Evolutionary conservation across 352 stramenopile genomes (phyloP), one percentile per base, ranked within the genome.

Genomic region (Phytopythium chamaehyphon): DNA sequence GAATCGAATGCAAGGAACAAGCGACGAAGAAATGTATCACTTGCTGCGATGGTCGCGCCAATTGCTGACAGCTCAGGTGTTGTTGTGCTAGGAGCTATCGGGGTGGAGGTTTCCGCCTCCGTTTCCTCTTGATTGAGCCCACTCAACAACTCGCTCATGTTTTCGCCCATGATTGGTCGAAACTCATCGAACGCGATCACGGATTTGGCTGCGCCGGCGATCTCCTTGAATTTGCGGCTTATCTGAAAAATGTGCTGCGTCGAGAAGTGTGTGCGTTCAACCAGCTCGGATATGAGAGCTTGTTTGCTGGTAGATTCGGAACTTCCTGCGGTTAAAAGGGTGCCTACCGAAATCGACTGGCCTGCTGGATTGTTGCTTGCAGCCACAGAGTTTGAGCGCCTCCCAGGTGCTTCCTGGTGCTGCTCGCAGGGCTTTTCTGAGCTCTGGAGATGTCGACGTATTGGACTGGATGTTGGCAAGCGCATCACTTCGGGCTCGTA

Each of bases 141-240:
- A 3, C 51, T 23, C 19, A 76, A 54, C 47, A 76, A 40, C 22
- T 57, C 49, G 31, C 47, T 40, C 15, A 72, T 57, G 39, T 71
- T 57, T 22, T 69, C 66, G 40, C 64, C 62, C 54, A 81, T 64
- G 51, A 77, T 64, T 45, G 62, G 59, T 6, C 58, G 54, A 40
- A 81, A 81, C 54, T 73, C 57, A 22, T 68, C 61, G 42, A 76
- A 71, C 16, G 61, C 57, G 46, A 81, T 75, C 7, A 66, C 66
- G 40, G 56, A 71, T 55, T 69, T 66, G 31, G 56, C 50, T 4
- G 59, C 36, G 16, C 61, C 61, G 2, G 70, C 70, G n/a, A 74
- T 66, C 33, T 65, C 54, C 38, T 77, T 77, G 55, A 81, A 81
- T 61, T 68, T 65, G 50, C 70, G 69, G 33, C 70, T 81, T 61